Base-by-base conservation (phyloP, 306 rosid genomes). In the Vigna trinervia region DNA sequence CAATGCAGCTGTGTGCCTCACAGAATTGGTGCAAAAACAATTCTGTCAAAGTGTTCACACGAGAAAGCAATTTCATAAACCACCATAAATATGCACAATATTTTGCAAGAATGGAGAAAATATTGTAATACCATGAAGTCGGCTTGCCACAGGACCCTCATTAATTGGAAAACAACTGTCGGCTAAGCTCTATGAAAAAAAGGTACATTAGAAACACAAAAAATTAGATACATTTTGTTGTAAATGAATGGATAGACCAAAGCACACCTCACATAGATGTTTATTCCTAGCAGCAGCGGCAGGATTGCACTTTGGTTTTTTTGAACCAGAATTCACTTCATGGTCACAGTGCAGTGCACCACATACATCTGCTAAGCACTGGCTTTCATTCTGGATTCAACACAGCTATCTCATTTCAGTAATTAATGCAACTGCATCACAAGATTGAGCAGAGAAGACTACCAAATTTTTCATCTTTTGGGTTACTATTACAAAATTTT, bases 11-110 rank as follows among this genome's bases (percentile, higher is more conserved):
- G 85, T 89, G 95, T 28, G 93, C 89, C 68, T 92, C 91, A 64
- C 97, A 92, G 84, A 92, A 89, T 83, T 92, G 95, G 73, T 76
- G 97, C 82, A 90, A 77, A 86, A 92, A 89, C 50, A 92, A 85
- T 64, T 91, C 97, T 91, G 48, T 43, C 48, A 43, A 43, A 43
- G 11, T 43, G 12, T 9, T 3, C 1, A 43, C 13, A 11, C 2
- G 8, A 43, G 13, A 43, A 43, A 43, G 48, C 4, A 43, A 12
- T 43, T 43, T 43, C 48, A 43, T 3, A 39, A 39, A 39, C 45
- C 45, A 39, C 45, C 45, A 39, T 8, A 39, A 77, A 66, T 26
- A 26, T 23, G 14, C 15, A 76, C 51, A 75, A 47, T 12, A n/a
- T 41, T 63, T 47, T 74, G 59, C 64, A 46, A 78, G 70, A 81